Base-by-base conservation (phyloP, 2,329 filamentous ascomycete genomes). In the Orbilia javanica region DNA sequence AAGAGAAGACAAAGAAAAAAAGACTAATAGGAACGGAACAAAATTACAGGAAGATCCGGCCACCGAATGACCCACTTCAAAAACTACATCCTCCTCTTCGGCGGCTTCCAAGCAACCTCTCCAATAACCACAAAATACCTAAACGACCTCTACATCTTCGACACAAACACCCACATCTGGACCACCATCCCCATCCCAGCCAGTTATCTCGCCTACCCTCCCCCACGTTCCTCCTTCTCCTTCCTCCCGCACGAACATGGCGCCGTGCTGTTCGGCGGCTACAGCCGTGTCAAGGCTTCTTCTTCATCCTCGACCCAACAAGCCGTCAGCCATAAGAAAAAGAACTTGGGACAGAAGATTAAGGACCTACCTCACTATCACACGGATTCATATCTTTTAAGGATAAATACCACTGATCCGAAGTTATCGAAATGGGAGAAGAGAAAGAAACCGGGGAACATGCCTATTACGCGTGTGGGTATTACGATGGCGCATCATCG, bases 101-200 rank as follows among this genome's bases (percentile, higher is more conserved):
- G 96, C 73, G 96, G 96, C 0, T 99, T 99, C 84, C 96, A 99
- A 85, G 96, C 98, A 83, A 98, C 95, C 0, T 95, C 93, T 8
- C 93, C 96, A 83, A 92, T 94, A 83, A 98, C 95, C 4, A 81
- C 81, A 27, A 96, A 94, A 83, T 99, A 99, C 83, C 86, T 99
- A 15, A 90, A 92, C 44, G 96, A 99, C 84, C 86, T 98, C 39
- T 99, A 96, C 95, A 88, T 98, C 66, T 99, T 97, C 84, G 96
- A 99, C 84, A 97, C 93, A 34, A 85, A 92, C 82, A 93, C 91
- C 83, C 97, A 92, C 83, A 88, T 90, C 13, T 99, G 96, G 96
- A 89, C 92, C 83, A 90, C 88, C 79, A 93, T 95, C 1, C 87
- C 88, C 22, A 91, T 94, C 6, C 87, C 91, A 0, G 92, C 93